Evolutionary conservation across 2,329 filamentous ascomycete genomes (phyloP).

Genomic region (Gaeumannomyces sp.): DNA sequence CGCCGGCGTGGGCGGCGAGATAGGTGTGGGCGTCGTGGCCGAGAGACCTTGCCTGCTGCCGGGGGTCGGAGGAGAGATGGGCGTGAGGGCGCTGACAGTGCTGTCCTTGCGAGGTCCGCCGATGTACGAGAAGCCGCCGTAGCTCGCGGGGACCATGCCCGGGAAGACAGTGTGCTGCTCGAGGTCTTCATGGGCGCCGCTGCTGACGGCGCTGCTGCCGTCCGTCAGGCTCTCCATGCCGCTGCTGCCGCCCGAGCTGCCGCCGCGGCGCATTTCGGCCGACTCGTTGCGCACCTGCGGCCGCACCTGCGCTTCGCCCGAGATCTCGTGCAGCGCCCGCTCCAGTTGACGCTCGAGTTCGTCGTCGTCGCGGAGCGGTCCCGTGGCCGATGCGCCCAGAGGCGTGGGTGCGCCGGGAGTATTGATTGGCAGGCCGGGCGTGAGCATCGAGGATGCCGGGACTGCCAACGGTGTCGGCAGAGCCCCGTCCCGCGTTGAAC

Average conservation of each 20-base stretch:
- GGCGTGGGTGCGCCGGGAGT: neutral
- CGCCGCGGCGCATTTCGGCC: slow-evolving; percentile 6
- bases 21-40: neutral
- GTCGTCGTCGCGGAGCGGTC: slow-evolving; percentile 6
- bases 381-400: neutral
- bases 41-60: neutral
- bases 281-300: neutral
- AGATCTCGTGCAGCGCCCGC: slow-evolving; percentile 5
- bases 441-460: neutral
- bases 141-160: slow-evolving; percentile 3
- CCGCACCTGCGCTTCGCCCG: neutral
- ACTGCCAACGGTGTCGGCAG: neutral
- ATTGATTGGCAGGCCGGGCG: neutral
- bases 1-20: neutral
- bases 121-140: neutral
- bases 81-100: slow-evolving; percentile 2
- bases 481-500: neutral
- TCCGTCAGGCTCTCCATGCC: slow-evolving; percentile 25
- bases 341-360: slow-evolving; percentile 5
- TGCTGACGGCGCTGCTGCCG: slow-evolving; percentile 18
- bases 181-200: neutral
- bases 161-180: slow-evolving; percentile 2
- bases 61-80: neutral
- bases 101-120: neutral
- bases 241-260: slow-evolving; percentile 12